These are phyloP conservation scores for Alternaria panax DNA, from an alignment of 2,329 filamentous ascomycete genomes.

Conservation along the genomic window DNA sequence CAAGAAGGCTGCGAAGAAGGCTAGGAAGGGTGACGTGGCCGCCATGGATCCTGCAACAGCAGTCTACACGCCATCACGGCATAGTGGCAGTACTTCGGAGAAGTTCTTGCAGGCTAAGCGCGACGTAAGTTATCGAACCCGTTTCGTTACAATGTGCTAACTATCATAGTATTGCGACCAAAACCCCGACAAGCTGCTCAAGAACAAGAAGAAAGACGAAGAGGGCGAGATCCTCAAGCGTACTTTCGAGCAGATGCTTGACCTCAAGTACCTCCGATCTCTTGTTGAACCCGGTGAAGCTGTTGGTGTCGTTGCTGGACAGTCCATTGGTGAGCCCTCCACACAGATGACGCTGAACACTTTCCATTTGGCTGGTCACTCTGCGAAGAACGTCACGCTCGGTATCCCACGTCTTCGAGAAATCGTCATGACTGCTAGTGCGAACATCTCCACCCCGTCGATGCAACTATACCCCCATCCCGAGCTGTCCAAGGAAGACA, in stretches of 20 bases:
- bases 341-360: constrained; percentile 99
- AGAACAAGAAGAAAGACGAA: constrained; percentile 64
- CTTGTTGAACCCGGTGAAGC: constrained; percentile 95
- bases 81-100: constrained; percentile 88
- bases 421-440: constrained; percentile 97
- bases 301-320: constrained; percentile 93
- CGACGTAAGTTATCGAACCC: constrained; percentile 54
- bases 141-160: constrained; percentile 19
- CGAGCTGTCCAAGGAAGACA: constrained; percentile 72
- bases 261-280: constrained; percentile 91
- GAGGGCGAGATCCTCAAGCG: constrained; percentile 62
- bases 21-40: constrained; percentile 73
- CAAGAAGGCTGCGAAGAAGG: constrained; percentile 77
- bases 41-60: constrained; percentile 78
- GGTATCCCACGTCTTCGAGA: constrained; percentile 97
- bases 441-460: constrained; percentile 84
- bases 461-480: constrained; percentile 85
- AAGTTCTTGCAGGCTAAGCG: constrained; percentile 76
- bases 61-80: constrained; percentile 75
- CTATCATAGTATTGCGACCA: constrained; percentile 71
- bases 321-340: constrained; percentile 95
- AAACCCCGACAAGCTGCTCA: constrained; percentile 70
- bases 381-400: constrained; percentile 96
- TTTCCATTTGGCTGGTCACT: constrained; percentile 98
- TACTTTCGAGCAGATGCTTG: constrained; percentile 82